These are phyloP conservation scores for Eucalyptus lansdowneana DNA, from an alignment of 345 rosid species.

Conservation along the genomic window DNA sequence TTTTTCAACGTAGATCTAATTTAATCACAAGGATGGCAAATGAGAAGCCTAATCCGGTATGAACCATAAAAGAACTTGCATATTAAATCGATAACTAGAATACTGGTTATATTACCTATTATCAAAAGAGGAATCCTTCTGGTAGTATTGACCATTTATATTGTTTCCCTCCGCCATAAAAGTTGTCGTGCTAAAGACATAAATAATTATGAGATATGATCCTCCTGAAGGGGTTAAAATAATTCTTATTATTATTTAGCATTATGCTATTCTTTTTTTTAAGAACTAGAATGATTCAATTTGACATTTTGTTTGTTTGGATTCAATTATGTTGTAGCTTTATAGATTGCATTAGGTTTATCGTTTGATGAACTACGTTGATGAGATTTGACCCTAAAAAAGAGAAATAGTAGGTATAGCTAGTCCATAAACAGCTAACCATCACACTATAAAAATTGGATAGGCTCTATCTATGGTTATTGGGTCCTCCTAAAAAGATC, in stretches of 20 bases:
- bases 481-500: not conserved
- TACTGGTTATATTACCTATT: not conserved
- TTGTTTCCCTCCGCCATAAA: fast-evolving
- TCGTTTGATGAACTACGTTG: not conserved
- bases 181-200: not conserved
- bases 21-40: not conserved
- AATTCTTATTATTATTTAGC: not conserved
- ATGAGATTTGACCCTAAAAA: not conserved
- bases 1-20: not conserved
- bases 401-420: not conserved
- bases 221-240: not conserved
- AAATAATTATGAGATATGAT: not conserved
- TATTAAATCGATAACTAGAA: no score
- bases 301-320: not conserved
- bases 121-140: not conserved
- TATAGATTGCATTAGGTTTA: not conserved
- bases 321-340: not conserved
- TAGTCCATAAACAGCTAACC: not conserved
- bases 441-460: not conserved
- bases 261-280: not conserved
- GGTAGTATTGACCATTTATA: not conserved
- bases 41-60: not conserved
- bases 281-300: not conserved
- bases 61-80: no score
- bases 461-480: not conserved